phyloP scores from a whole-genome alignment of 2,329 filamentous ascomycete genomes.

The Cladosporium velox region DNA sequence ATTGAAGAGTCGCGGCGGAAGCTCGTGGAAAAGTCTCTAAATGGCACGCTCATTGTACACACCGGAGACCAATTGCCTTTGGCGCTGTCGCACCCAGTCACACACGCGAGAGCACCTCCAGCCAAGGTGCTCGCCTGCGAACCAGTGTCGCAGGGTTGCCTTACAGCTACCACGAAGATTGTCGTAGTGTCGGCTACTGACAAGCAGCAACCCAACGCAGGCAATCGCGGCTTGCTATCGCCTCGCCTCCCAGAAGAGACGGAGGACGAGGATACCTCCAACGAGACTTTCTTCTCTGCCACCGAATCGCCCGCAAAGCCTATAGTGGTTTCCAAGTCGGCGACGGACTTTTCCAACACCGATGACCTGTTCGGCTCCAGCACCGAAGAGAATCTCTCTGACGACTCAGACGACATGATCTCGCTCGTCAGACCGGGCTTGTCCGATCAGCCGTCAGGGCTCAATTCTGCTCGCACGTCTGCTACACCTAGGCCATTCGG shows the following conservation, averaged over 20 bases:
- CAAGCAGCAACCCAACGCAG: constrained; percentile 55
- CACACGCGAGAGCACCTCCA: constrained; percentile 78
- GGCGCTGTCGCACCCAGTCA: constrained; percentile 79
- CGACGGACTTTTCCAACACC: constrained; percentile 45
- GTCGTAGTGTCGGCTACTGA: constrained; percentile 68
- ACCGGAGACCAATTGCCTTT: constrained; percentile 80
- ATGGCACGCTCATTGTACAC: constrained; percentile 75
- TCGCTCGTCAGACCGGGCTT: constrained; percentile 79
- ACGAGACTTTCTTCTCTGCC: constrained; percentile 90
- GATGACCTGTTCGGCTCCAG: constrained; percentile 62
- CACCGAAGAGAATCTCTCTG: constrained; percentile 75
- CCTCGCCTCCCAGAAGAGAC: constrained; percentile 38
- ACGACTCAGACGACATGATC: constrained; percentile 94
- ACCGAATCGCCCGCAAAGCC: constrained; percentile 60
- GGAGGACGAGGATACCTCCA: constrained; percentile 73
- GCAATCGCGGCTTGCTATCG: constrained; percentile 33
- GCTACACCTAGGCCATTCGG: constrained; percentile 78
- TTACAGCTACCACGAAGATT: constrained; percentile 78
- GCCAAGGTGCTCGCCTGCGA: constrained; percentile 92
- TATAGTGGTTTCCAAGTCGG: constrained; percentile 39
- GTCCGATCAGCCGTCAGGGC: constrained; percentile 74
- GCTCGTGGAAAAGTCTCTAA: constrained; percentile 70
- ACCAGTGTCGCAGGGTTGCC: constrained; percentile 83
- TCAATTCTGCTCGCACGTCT: constrained; percentile 75
- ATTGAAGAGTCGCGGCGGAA: constrained; percentile 30